phyloP scores from a whole-genome alignment of 257 asterid genomes.

The Przewalskia tangutica region DNA sequence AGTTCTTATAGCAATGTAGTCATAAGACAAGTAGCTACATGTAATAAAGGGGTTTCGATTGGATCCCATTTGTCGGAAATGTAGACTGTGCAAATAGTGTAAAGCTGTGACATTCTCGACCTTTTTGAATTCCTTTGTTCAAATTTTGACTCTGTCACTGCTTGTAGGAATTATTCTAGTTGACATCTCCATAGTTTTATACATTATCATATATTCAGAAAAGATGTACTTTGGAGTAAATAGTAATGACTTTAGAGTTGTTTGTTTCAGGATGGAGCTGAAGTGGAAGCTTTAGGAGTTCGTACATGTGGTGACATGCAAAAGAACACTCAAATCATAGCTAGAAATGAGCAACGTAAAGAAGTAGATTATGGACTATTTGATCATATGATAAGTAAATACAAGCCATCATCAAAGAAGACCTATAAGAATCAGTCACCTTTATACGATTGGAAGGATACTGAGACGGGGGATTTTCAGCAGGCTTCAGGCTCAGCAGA shows the following conservation, averaged over 20 bases:
- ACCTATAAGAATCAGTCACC: constrained; percentile 15
- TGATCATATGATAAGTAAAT: constrained; percentile 20
- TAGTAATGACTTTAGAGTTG: not conserved
- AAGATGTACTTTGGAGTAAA: not conserved
- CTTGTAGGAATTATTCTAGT: not conserved
- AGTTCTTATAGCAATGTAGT: not conserved
- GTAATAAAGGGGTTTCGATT: not conserved
- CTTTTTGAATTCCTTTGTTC: not conserved
- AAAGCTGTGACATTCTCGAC: not conserved
- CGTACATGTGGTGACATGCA: constrained; percentile 13
- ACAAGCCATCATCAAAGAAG: constrained; percentile 17
- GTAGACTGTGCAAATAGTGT: not conserved
- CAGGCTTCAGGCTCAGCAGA: constrained; percentile 25
- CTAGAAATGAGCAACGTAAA: constrained; percentile 11
- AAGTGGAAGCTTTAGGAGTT: constrained; percentile 12
- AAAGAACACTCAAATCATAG: constrained; percentile 9
- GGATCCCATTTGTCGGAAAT: not conserved
- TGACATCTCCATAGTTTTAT: not conserved
- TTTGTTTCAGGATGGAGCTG: constrained; percentile 36
- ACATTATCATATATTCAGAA: not conserved
- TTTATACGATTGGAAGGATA: constrained; percentile 6
- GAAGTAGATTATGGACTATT: constrained; percentile 18
- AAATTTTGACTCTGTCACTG: not conserved
- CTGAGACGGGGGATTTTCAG: constrained; percentile 9
- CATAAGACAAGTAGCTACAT: not conserved